These are phyloP conservation scores for Senecio squalidus DNA, from an alignment of 140 eudicot species.

Conservation along the genomic window DNA sequence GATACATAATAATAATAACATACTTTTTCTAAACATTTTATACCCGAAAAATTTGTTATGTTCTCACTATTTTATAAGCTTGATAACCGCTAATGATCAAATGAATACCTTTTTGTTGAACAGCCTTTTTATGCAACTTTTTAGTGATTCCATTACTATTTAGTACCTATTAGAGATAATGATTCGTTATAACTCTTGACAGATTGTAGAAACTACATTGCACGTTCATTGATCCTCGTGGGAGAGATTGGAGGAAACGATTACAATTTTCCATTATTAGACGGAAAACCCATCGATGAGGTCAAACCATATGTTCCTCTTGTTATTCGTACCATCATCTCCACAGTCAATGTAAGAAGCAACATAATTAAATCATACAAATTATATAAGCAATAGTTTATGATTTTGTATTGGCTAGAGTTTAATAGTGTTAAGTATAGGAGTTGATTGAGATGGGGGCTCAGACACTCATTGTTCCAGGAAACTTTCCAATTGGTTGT, in stretches of 20 bases:
- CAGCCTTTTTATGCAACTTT: too few relatives aligned
- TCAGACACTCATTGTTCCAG: slow-evolving; percentile 20
- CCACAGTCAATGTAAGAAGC: slow-evolving; percentile 7
- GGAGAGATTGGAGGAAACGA: slow-evolving; percentile 19
- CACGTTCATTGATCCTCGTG: slow-evolving; percentile 12
- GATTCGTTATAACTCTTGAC: slow-evolving; percentile 1
- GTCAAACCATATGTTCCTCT: slow-evolving; percentile 1
- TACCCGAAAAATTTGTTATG: too few relatives aligned
- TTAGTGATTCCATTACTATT: too few relatives aligned
- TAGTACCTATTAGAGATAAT: too few relatives aligned
- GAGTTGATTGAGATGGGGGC: slow-evolving; percentile 24
- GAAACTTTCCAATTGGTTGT: slow-evolving; percentile 40
- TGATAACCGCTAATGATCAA: too few relatives aligned
- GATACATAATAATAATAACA: too few relatives aligned
- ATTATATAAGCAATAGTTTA: not conserved
- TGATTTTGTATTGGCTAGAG: not conserved
- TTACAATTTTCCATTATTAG: not conserved
- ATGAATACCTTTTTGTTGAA: too few relatives aligned
- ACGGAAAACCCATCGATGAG: not conserved
- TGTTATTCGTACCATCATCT: slow-evolving; percentile 1
- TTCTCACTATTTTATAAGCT: too few relatives aligned
- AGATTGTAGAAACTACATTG: slow-evolving; percentile 11
- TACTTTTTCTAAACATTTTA: too few relatives aligned
- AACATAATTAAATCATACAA: not conserved
- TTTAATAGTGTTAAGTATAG: not conserved